phyloP scores from a whole-genome alignment of 768 basidiomycete species.

The Naganishia onofrii region DNA sequence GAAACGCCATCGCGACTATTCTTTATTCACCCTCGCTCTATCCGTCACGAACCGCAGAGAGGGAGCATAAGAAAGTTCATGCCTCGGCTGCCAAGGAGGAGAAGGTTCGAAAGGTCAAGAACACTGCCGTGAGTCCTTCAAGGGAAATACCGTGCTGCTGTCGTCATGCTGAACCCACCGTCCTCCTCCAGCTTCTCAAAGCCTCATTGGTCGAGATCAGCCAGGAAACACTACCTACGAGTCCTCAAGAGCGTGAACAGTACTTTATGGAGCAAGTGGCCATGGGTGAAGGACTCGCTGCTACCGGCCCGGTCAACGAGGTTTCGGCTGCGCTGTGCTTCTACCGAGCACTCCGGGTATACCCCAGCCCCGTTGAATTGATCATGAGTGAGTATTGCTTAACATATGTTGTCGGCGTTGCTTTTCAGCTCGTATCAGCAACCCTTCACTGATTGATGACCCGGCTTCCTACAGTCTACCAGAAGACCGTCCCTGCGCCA shows the following conservation, averaged over 20 bases:
- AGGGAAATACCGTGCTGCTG: neutral
- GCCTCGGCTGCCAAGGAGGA: slow-evolving; percentile 62
- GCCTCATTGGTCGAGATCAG: slow-evolving; percentile 67
- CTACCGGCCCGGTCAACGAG: slow-evolving; percentile 70
- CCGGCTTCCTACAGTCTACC: slow-evolving; percentile 59
- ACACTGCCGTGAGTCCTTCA: slow-evolving; percentile 53
- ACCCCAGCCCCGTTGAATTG: slow-evolving; percentile 90
- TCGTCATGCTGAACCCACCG: neutral
- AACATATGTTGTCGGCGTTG: neutral
- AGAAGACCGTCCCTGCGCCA: slow-evolving; percentile 77
- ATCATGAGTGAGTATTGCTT: slow-evolving; percentile 62
- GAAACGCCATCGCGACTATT: neutral
- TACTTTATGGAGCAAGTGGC: slow-evolving; percentile 90
- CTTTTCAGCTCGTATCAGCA: neutral
- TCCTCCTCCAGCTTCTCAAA: slow-evolving; percentile 52
- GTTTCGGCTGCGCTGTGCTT: slow-evolving; percentile 82
- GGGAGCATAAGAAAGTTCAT: slow-evolving; percentile 76
- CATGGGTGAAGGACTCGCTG: slow-evolving; percentile 77
- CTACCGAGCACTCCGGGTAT: slow-evolving; percentile 88
- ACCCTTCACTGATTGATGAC: no score
- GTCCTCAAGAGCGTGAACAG: slow-evolving; percentile 73
- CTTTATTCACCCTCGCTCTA: neutral
- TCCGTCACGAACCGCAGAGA: slow-evolving; percentile 1
- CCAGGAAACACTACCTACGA: slow-evolving; percentile 65
- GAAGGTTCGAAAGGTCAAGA: slow-evolving; percentile 45